Base-by-base conservation (phyloP, 805 yeast species). In the Tanozyma kutaoensis region DNA sequence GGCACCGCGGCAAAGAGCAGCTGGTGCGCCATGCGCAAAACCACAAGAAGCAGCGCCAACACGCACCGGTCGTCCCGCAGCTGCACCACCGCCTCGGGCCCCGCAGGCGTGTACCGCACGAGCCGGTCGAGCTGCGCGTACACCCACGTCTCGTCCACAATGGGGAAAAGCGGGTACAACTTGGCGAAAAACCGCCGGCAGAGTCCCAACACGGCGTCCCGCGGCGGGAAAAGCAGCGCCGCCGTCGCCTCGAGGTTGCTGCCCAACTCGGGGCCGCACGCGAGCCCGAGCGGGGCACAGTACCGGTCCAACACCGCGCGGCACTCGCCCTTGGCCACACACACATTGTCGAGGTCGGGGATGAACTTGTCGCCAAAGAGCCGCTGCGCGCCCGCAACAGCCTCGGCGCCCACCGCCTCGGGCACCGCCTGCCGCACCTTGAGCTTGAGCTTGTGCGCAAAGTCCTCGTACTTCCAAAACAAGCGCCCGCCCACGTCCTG, bases 401-500 rank as follows among this genome's bases (percentile, higher is more conserved):
- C 10, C 8, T 10, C 9, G 8, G 8, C 9, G 20, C 20, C 9
- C 10, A 19, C 20, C 12, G 21, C 20, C 4, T 25, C 9, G 4
- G 22, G 27, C 15, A 32, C 20, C 23, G 26, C 24, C 16, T 30
- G 38, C 23, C 32, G 21, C 14, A 38, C 34, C 30, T 32, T 30
- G 18, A 31, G 30, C 21, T 27, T 29, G 29, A 32, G 15, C 18
- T 32, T 28, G 15, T 34, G 29, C 9, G 25, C 20, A 20, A 12
- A 19, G 15, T 35, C 30, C n/a, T 27, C 24, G 19, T 30, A 28
- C 5, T 29, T 27, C 41, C 46, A 42, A 23, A 36, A 37, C 5
- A 36, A 20, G 14, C 27, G 23, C 8, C 35, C 28, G 4, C 45
- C 44, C 3, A 40, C 38, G 14, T 45, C 47, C 25, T 38, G 39